phyloP scores from a whole-genome alignment of 208 protist genomes.

The Herpetomonas muscarum region DNA sequence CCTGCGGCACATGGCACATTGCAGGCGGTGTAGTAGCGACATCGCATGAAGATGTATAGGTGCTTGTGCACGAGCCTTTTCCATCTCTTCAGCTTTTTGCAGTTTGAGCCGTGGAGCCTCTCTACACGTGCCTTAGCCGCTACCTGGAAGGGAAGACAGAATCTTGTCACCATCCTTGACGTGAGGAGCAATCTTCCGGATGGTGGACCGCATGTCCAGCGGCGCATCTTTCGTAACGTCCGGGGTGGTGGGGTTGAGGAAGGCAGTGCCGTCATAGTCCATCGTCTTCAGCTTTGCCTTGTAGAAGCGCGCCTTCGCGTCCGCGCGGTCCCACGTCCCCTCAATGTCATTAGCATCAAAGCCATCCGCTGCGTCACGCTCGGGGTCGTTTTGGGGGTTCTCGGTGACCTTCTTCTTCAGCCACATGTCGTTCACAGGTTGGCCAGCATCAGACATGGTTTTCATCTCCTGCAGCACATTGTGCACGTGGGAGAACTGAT shows the following conservation, averaged over 20 bases:
- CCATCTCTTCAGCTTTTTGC: no score
- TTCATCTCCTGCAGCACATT: constrained; percentile 80
- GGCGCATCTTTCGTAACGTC: constrained; percentile 70
- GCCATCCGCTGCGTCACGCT: constrained; percentile 48
- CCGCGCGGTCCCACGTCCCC: constrained; percentile 76
- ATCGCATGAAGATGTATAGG: no score
- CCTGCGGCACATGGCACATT: no score
- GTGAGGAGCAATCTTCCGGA: constrained; percentile 74
- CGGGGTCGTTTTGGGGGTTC: constrained; percentile 26
- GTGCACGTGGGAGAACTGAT: constrained; percentile 76
- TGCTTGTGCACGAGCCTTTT: no score
- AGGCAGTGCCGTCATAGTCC: constrained; percentile 85
- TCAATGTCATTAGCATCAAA: constrained; percentile 77
- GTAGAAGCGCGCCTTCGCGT: constrained; percentile 81
- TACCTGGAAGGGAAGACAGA: constrained; percentile 41
- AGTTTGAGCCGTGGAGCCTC: no score
- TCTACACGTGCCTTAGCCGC: no score
- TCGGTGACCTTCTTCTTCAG: constrained; percentile 63
- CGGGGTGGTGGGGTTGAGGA: constrained; percentile 53
- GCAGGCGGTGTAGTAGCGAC: no score
- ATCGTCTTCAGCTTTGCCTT: constrained; percentile 83
- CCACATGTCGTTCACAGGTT: constrained; percentile 78
- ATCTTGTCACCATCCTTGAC: constrained; percentile 87
- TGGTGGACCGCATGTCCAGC: constrained; percentile 80
- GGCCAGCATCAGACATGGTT: constrained; percentile 50